Evolutionary conservation across 306 rosid genomes (phyloP).

Genomic region (cucumber (Cucumis sativus)): Cucumber_9930_V3 NC_026658.2:26068501-26069000

Average conservation of each 20-base stretch:
- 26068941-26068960: background rate
- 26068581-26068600: slow-evolving; percentile 24
- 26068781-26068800: background rate
- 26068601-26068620: slow-evolving; percentile 1
- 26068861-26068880: background rate
- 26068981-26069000: background rate
- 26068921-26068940: background rate
- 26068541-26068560: slow-evolving; percentile 58
- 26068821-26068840: background rate
- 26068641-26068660: background rate
- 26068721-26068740: slow-evolving; percentile 10
- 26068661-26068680: too few relatives aligned
- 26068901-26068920: background rate
- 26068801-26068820: background rate
- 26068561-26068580: slow-evolving; percentile 60
- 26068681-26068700: background rate
- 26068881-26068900: background rate
- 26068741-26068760: background rate
- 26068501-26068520: slow-evolving; percentile 71
- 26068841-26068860: background rate
- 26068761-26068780: background rate
- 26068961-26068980: background rate
- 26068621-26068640: slow-evolving; percentile 18
- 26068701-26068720: background rate
- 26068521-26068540: slow-evolving; percentile 50